phyloP scores from a whole-genome alignment of 2,329 filamentous ascomycete species.

The Balansia obtecta region DNA sequence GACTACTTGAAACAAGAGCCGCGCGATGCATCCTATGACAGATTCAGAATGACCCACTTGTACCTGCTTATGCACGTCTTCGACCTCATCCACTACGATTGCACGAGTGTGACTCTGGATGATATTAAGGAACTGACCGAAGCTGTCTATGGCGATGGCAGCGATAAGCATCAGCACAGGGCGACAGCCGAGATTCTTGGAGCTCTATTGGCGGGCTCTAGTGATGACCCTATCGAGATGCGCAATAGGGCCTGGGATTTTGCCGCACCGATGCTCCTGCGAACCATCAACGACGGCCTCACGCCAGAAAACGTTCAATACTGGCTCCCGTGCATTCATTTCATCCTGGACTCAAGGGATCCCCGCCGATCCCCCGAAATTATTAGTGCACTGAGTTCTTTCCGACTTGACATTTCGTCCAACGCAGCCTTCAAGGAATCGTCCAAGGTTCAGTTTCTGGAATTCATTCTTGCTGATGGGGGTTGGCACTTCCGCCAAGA shows the following conservation, averaged over 20 bases:
- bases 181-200: slow-evolving; percentile 90
- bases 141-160: slow-evolving; percentile 78
- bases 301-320: slow-evolving; percentile 92
- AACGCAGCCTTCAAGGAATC: slow-evolving; percentile 99
- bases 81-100: slow-evolving; percentile 71
- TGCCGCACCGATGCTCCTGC: slow-evolving; percentile 74
- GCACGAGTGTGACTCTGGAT: slow-evolving; percentile 67
- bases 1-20: slow-evolving; percentile 94
- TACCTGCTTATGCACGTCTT: slow-evolving; percentile 83
- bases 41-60: slow-evolving; percentile 80
- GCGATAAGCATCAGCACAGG: slow-evolving; percentile 93
- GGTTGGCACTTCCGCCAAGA: slow-evolving; percentile 96
- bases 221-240: slow-evolving; percentile 62
- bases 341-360: slow-evolving; percentile 80
- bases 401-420: slow-evolving; percentile 84
- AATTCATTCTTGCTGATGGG: slow-evolving; percentile 74
- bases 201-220: slow-evolving; percentile 67
- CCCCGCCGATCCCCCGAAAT: slow-evolving; percentile 79
- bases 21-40: slow-evolving; percentile 65
- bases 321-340: slow-evolving; percentile 88
- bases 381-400: slow-evolving; percentile 68
- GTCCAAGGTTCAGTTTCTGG: slow-evolving; percentile 83
- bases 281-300: slow-evolving; percentile 79
- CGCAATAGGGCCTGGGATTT: slow-evolving; percentile 77
- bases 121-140: slow-evolving; percentile 75